Base-by-base conservation (phyloP, 805 yeast genomes). In the Wickerhamiella kazuoi region DNA sequence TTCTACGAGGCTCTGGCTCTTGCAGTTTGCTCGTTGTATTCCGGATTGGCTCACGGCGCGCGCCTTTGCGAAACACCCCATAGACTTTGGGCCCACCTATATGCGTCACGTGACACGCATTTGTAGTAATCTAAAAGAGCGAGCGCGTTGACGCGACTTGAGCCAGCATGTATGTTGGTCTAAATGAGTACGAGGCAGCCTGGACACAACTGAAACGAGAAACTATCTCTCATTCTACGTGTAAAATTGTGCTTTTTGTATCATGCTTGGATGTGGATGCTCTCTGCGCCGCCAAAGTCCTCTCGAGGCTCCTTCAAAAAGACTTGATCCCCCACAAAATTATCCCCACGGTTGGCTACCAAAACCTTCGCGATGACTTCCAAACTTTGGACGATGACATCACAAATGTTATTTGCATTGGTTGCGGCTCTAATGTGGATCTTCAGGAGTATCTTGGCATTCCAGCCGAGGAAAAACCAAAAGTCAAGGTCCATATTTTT, bases 361-460 rank as follows among this genome's bases (percentile, higher is more conserved):
- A 76, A 9, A 95, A 84, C 48, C 61, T 93, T 45, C 41, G 72
- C 46, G 53, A 51, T 19, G 81, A 77, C 52, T 86, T 71, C 51
- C 41, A 47, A 3, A 67, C 67, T 40, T 60, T 90, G 33, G 96
- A 86, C 52, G 67, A 61, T 4, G 87, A 82, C 38, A 74, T 90
- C 6, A 62, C 74, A 3, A 83, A 78, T 50, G 79, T 87, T 16
- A 57, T 90, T 3, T 63, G 86, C 31, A 61, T 90, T 0, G 98
- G 98, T 0, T 90, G 95, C 60, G 98, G 98, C 13, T 93, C 93
- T 3, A 74, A 79, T 71, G 71, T 86, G 9, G 96, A 90, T 56
- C 51, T 90, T 23, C 93, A 69, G 35, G 71, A 71, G 4, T 71
- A 67, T 40, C 46, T 74, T 11, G 59, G 60, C 2, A 62, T 46